These are phyloP conservation scores for Fraxinus ornus DNA, from an alignment of 305 asterid species.

Conservation along the genomic window DNA sequence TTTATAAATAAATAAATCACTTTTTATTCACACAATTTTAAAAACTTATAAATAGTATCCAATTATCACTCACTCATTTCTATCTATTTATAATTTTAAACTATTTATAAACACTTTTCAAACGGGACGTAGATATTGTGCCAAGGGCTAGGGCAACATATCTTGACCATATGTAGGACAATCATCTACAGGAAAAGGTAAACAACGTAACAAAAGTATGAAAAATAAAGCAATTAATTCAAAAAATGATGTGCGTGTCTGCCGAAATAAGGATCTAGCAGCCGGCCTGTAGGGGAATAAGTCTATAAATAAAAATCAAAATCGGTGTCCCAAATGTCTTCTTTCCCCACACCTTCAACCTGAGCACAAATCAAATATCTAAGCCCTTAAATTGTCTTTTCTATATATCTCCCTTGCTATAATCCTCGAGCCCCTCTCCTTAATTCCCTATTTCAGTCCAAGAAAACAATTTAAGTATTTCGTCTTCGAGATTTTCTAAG, in stretches of 20 bases:
- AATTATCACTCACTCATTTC: background rate
- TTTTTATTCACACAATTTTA: background rate
- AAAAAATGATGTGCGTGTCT: background rate
- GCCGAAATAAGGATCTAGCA: slow-evolving; percentile 9
- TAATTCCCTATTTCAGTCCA: background rate
- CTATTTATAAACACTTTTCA: background rate
- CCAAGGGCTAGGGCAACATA: background rate
- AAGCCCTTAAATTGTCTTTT: slow-evolving; percentile 26
- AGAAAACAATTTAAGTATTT: background rate
- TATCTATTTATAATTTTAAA: background rate
- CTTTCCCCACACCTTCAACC: slow-evolving; percentile 3
- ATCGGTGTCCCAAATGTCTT: slow-evolving; percentile 8
- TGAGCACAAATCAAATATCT: slow-evolving; percentile 16
- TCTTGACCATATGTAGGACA: background rate
- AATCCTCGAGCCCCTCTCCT: background rate
- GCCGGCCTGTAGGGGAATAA: slow-evolving; percentile 44
- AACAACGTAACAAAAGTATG: background rate
- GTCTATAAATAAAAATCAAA: slow-evolving; percentile 23
- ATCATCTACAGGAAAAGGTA: background rate
- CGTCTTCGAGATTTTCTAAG: background rate
- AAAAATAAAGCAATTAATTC: background rate
- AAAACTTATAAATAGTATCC: background rate
- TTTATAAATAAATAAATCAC: background rate
- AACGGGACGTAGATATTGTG: background rate
- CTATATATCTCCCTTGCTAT: slow-evolving; percentile 7